Percentiles rank a stretch among this genome's conserved stretches.
Evolutionary conservation across 805 yeast genomes (phyloP).

Genomic region (Danielia oregonensis): DNA sequence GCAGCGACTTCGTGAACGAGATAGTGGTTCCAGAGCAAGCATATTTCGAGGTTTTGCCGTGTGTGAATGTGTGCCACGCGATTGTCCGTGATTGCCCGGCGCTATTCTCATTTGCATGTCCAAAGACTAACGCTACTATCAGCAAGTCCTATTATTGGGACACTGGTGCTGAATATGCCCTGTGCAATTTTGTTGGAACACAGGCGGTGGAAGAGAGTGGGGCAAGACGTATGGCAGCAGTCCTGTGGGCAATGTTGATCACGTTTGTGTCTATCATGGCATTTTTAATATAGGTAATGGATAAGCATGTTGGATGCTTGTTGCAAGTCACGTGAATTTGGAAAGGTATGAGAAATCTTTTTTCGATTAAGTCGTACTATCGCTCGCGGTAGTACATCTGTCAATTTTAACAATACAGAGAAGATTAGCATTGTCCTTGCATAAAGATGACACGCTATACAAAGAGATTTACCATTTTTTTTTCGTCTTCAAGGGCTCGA

Average conservation of each 20-base stretch:
- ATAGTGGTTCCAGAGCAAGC: constrained; percentile 48
- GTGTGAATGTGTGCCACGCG: constrained; percentile 73
- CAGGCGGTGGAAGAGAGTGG: constrained; percentile 1
- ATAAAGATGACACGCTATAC: constrained; percentile 99
- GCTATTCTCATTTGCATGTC: constrained; percentile 72
- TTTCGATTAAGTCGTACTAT: constrained; percentile 29
- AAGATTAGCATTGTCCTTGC: constrained; percentile 99
- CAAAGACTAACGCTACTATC: constrained; percentile 38
- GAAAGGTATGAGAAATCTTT: too few relatives aligned
- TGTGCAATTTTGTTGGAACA: constrained; percentile 38
- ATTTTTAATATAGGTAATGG: too few relatives aligned
- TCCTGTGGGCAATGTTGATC: background rate
- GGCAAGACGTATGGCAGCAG: background rate
- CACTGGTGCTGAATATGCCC: constrained; percentile 19
- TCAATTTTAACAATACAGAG: constrained; percentile 99
- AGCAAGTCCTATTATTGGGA: constrained; percentile 44
- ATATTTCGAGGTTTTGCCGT: constrained; percentile 84
- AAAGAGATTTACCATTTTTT: constrained; percentile 97
- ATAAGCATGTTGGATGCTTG: too few relatives aligned
- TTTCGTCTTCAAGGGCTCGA: constrained; percentile 43
- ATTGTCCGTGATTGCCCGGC: constrained; percentile 84
- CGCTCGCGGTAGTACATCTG: constrained; percentile 60
- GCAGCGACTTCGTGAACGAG: constrained; percentile 58
- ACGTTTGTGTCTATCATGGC: background rate
- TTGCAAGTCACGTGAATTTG: too few relatives aligned